Conservation (phyloP, 2,329 filamentous ascomycete species). For the Diaporthe batatas region DNA sequence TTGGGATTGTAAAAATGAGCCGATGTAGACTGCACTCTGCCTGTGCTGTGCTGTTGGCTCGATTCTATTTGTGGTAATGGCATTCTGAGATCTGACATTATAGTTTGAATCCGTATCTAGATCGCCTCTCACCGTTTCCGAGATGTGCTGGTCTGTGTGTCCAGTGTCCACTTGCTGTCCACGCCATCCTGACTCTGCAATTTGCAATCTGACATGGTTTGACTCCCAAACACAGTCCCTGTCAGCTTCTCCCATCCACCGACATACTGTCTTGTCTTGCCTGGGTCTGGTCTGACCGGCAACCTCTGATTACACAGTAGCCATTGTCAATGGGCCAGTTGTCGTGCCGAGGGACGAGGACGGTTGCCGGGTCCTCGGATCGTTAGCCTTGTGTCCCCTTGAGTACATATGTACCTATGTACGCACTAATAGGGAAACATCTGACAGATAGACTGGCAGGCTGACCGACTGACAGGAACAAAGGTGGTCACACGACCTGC, state of each 20-base stretch:
- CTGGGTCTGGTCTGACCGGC: background rate
- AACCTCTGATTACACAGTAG: background rate
- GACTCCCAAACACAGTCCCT: constrained; percentile 21
- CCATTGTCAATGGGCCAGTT: background rate
- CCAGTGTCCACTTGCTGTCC: background rate
- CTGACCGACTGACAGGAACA: background rate
- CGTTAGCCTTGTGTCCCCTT: background rate
- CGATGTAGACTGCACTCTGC: too few relatives aligned
- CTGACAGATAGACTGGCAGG: background rate
- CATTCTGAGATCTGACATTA: constrained; percentile 31
- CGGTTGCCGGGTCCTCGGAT: constrained; percentile 32
- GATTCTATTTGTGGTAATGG: constrained; percentile 13
- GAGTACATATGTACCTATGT: too few relatives aligned
- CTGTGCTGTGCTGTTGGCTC: background rate
- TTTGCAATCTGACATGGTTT: constrained; percentile 9
- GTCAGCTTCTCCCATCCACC: background rate
- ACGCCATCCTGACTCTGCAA: background rate
- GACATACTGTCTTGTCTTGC: constrained; percentile 11
- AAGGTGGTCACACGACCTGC: constrained; percentile 29
- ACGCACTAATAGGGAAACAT: background rate
- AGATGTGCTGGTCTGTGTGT: constrained; percentile 15
- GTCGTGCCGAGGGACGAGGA: background rate
- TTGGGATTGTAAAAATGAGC: background rate
- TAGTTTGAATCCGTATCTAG: background rate
- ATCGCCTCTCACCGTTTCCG: constrained; percentile 10